Evolutionary conservation across 2,329 filamentous ascomycete genomes (phyloP).

Genomic region (Trichoderma semiorbis): DNA sequence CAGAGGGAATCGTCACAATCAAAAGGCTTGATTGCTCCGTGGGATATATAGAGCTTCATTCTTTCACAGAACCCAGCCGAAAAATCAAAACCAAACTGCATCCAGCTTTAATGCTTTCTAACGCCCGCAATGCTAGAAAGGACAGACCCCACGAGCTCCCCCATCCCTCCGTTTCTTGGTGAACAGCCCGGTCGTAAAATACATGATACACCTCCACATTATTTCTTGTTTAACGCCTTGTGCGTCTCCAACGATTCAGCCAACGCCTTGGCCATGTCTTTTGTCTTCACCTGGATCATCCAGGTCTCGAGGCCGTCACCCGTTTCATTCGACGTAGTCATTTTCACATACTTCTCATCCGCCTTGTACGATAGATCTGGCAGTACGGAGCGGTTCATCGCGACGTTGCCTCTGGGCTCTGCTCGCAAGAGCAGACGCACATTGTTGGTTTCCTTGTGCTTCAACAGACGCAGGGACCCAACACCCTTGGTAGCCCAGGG

Average conservation of each 20-base stretch:
- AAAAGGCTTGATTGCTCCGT: not conserved
- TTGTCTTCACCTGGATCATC: conserved; percentile 68
- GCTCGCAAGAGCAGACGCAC: conserved; percentile 68
- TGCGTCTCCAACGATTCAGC: conserved; percentile 50
- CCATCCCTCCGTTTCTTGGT: not conserved
- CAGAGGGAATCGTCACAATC: conserved; percentile 1
- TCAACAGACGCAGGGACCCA: conserved; percentile 68
- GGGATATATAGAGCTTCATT: conserved; percentile 16
- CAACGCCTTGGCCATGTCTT: conserved; percentile 53
- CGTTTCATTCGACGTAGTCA: conserved; percentile 54
- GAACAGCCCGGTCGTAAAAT: conserved; percentile 6
- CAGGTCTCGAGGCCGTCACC: conserved; percentile 64
- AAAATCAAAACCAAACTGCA: not conserved
- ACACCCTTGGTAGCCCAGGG: conserved; percentile 69
- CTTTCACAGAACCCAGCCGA: conserved; percentile 13
- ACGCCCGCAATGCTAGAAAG: conserved; percentile 23
- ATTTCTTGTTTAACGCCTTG: conserved; percentile 55
- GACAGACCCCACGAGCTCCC: not conserved
- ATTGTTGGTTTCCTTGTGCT: conserved; percentile 65
- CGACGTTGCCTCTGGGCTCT: conserved; percentile 71
- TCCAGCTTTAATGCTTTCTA: conserved; percentile 19
- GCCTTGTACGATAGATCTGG: conserved; percentile 60
- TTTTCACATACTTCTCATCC: conserved; percentile 57
- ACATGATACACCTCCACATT: conserved; percentile 25
- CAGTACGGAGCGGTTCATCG: conserved; percentile 67